These are phyloP conservation scores for Paulownia fortunei DNA, from an alignment of 257 asterid species.

Conservation along the genomic window DNA sequence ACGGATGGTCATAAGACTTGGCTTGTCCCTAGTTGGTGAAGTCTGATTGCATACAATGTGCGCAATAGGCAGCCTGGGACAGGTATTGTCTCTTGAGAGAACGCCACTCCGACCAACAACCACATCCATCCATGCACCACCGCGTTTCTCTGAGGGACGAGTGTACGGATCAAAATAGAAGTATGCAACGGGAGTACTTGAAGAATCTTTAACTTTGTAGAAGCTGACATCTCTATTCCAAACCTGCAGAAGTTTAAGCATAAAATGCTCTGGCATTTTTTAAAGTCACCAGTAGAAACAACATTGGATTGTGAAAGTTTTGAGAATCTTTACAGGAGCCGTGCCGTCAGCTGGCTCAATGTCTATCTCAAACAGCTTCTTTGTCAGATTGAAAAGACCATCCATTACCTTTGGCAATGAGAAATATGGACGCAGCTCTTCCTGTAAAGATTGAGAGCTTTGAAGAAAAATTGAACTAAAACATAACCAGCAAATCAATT, in stretches of 20 bases:
- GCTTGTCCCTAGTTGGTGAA: constrained; percentile 78
- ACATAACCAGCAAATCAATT: not conserved
- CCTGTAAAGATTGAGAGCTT: constrained; percentile 48
- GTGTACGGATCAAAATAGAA: constrained; percentile 88
- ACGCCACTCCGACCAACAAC: constrained; percentile 72
- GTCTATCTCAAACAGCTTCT: constrained; percentile 66
- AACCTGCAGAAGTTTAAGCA: constrained; percentile 48
- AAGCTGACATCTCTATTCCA: constrained; percentile 78
- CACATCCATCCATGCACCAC: constrained; percentile 87
- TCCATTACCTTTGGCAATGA: constrained; percentile 86
- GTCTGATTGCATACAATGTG: constrained; percentile 87
- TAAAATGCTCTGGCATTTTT: constrained; percentile 13
- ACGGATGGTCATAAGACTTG: constrained; percentile 84
- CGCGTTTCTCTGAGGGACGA: constrained; percentile 87
- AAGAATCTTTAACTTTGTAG: constrained; percentile 64
- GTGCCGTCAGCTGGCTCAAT: constrained; percentile 73
- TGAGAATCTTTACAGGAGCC: constrained; percentile 62
- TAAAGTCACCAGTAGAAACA: constrained; percentile 8
- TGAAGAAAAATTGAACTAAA: constrained; percentile 12
- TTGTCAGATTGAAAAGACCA: constrained; percentile 72
- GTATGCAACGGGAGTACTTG: constrained; percentile 62
- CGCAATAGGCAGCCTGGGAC: constrained; percentile 69
- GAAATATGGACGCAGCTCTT: constrained; percentile 82
- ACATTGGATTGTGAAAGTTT: not conserved
- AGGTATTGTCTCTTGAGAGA: constrained; percentile 50